Conservation (phyloP, 371 early-diverging fungal genomes). For the Blyttiomyces sp. region DNA sequence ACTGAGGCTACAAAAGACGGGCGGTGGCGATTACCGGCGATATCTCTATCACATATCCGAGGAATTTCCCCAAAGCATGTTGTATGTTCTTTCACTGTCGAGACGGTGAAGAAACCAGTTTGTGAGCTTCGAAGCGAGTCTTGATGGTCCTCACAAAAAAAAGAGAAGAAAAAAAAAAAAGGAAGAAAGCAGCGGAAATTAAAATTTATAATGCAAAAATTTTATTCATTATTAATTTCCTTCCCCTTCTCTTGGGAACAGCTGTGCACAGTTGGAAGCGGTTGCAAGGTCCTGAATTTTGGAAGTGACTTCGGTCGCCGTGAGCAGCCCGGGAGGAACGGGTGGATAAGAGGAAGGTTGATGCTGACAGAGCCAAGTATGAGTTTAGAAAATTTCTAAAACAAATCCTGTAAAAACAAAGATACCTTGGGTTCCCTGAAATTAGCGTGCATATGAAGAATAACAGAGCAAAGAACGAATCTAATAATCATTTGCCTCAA, state of each 20-base stretch:
- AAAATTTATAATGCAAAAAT: neutral
- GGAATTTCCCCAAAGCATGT: conserved; percentile 11
- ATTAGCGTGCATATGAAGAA: conserved; percentile 53
- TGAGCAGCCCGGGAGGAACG: conserved; percentile 26
- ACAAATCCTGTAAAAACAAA: neutral
- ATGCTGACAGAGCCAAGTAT: conserved; percentile 23
- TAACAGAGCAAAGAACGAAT: conserved; percentile 69
- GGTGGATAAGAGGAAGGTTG: conserved; percentile 42
- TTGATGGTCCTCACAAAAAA: neutral
- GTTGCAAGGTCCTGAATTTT: conserved; percentile 37
- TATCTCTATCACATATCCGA: conserved; percentile 12
- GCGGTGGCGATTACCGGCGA: neutral
- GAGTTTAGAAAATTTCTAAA: neutral
- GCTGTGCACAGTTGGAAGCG: conserved; percentile 17
- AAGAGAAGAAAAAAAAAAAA: conserved; percentile 9
- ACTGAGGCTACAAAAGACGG: neutral
- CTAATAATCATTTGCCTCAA: conserved; percentile 81
- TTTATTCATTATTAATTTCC: neutral
- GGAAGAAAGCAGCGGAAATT: neutral
- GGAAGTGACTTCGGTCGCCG: conserved; percentile 34
- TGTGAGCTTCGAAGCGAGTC: conserved; percentile 3
- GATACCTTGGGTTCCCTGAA: conserved; percentile 55
- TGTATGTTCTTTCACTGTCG: too few species aligned
- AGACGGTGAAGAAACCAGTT: neutral
- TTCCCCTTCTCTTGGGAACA: conserved; percentile 1